Evolutionary conservation across 2,329 filamentous ascomycete genomes (phyloP), one percentile per base, ranked within the genome.

Genomic region (Fusarium denticulatum): DNA sequence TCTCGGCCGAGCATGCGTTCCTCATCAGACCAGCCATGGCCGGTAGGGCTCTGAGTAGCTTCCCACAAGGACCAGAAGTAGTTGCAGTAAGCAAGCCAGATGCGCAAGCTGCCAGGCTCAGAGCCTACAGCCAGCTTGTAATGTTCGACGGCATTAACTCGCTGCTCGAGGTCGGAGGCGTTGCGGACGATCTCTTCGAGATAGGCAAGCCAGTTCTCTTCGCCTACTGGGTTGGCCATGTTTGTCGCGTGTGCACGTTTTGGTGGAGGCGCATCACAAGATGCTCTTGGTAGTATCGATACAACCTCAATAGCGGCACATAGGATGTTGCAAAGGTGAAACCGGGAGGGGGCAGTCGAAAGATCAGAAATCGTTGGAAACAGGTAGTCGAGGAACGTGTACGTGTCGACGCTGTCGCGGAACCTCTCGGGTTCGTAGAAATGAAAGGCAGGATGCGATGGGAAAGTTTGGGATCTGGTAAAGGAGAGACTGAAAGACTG

Each of bases 1-100:
- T 95, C 92, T 75, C 89, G 88, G 57, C 91, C 93, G 67, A 93
- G 84, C 57, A 88, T 83, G 76, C 90, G 89, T 75, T 95, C 93
- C 34, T 95, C 92, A 34, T 90, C 87, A 12, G 90, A 83, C 88
- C 90, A 90, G 46, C 85, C 85, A 63, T 74, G 60, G 26, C 86
- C 83, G 61, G 88, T 86, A 60, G 86, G 80, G 46, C 82, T 87
- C 80, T 91, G 89, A 76, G 89, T 90, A 73, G 89, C 89, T 58
- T 87, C 86, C 81, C 93, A 91, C 16, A 95, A 89, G 26, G 89
- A 88, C 86, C 92, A 91, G 71, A 95, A 90, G 82, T 92, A 96
- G 77, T 95, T 91, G 81, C 92, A 94, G 79, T 95, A 96, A 34
- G 90, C 88, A 67, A 91, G 87, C 94, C 94, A 96, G 45, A 96